Evolutionary conservation across 2,329 filamentous ascomycete species (phyloP).

Genomic region (Alternaria ventricosa): DNA sequence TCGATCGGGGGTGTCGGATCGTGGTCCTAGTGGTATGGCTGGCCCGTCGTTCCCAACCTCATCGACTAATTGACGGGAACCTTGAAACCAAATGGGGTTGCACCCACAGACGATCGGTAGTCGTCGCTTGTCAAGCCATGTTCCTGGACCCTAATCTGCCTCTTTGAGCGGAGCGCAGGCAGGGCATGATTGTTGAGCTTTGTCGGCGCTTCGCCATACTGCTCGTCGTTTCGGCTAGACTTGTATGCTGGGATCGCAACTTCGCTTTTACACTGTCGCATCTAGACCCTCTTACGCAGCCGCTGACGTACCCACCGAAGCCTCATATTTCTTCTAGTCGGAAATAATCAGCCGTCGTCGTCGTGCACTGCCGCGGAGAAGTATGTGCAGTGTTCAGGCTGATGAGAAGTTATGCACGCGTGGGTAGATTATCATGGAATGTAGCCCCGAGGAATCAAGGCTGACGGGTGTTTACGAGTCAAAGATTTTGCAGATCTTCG

Average conservation of each 20-base stretch:
- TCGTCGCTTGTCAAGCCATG: conserved; percentile 7
- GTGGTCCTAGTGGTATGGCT: conserved; percentile 3
- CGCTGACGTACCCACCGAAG: conserved; percentile 19
- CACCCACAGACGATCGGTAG: neutral
- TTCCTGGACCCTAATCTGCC: conserved; percentile 4
- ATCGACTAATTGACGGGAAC: neutral
- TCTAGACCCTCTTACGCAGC: conserved; percentile 23
- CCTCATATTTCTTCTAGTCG: neutral
- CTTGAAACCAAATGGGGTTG: neutral
- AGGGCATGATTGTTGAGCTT: conserved; percentile 17
- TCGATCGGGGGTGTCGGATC: conserved; percentile 25
- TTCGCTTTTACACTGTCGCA: conserved; percentile 10
- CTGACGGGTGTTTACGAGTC: neutral
- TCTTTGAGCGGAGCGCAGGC: conserved; percentile 7
- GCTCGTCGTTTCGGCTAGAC: conserved; percentile 23
- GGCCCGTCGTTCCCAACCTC: neutral
- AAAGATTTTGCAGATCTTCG: neutral
- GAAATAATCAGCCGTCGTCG: conserved; percentile 8
- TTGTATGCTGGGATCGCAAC: neutral
- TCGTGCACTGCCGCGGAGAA: neutral
- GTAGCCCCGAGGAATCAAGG: neutral
- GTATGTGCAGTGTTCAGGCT: neutral
- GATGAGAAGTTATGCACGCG: neutral
- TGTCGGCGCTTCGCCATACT: conserved; percentile 31
- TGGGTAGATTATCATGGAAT: neutral